These are phyloP conservation scores for Dictyostelium firmibasis DNA, from an alignment of 78 protist species.

Conservation along the genomic window DNA sequence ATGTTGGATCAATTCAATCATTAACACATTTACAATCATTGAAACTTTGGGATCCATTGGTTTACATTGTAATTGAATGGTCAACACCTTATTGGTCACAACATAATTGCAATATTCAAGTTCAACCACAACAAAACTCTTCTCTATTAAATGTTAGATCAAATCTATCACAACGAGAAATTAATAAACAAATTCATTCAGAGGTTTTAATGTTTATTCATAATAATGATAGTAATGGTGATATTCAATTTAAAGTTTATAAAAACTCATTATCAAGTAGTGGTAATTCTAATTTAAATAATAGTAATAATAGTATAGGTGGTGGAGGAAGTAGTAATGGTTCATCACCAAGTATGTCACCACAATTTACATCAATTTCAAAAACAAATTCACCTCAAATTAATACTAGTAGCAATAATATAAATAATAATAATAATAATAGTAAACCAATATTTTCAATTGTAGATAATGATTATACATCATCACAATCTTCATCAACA, in stretches of 20 bases:
- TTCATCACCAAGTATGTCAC: slow-evolving; percentile 8
- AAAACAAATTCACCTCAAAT: slow-evolving; percentile 1
- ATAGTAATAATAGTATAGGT: slow-evolving; percentile 7
- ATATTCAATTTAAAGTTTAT: not conserved
- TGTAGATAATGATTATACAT: not conserved
- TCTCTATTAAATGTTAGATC: not conserved
- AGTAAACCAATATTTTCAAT: not conserved
- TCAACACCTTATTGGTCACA: slow-evolving; percentile 49
- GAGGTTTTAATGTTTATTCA: not conserved
- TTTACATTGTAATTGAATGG: slow-evolving; percentile 54
- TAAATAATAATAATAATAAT: not conserved
- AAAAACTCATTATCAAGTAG: not conserved
- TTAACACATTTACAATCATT: not conserved
- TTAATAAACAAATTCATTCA: slow-evolving; percentile 47
- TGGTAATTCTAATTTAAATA: not conserved
- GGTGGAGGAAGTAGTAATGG: not conserved
- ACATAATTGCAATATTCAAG: slow-evolving; percentile 1
- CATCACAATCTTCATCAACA: not conserved
- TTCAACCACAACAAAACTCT: not conserved
- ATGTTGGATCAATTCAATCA: slow-evolving; percentile 29
- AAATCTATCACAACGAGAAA: slow-evolving; percentile 1
- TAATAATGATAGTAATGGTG: slow-evolving; percentile 21
- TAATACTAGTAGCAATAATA: not conserved
- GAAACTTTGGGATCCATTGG: slow-evolving; percentile 64
- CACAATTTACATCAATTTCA: slow-evolving; percentile 17